Percentiles rank a stretch among this genome's conserved stretches.
These are phyloP conservation scores for Lagerstroemia speciosa DNA, from an alignment of 345 rosid genomes.

Conservation along the genomic window DNA sequence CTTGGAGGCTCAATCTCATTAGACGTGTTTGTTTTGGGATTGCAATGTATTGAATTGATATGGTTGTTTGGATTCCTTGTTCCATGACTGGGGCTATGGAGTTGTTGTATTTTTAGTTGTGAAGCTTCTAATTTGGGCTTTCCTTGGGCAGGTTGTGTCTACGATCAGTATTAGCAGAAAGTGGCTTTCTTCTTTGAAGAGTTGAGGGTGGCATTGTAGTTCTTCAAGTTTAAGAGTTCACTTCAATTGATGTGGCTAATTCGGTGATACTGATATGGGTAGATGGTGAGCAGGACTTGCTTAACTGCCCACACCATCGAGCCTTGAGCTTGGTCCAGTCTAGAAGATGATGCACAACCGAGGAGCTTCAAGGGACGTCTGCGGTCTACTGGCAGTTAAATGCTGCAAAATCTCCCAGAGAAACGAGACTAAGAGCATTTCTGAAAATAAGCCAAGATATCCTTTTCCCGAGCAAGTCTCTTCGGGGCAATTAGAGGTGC, in stretches of 20 bases:
- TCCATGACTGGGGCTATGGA: too few species aligned
- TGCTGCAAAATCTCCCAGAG: conserved; percentile 17
- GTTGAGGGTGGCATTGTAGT: background rate
- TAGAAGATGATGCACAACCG: background rate
- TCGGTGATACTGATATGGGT: background rate
- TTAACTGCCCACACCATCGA: background rate
- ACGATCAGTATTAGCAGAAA: background rate
- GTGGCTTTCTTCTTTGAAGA: background rate
- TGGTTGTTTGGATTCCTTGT: background rate
- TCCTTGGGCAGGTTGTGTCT: background rate
- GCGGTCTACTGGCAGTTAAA: conserved; percentile 25
- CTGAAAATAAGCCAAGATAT: conserved; percentile 17
- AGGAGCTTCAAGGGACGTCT: background rate
- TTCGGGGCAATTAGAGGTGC: conserved; percentile 33
- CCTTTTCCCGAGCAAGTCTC: conserved; percentile 29
- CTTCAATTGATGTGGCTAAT: background rate
- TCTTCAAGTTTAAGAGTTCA: background rate
- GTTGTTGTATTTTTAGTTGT: too few species aligned
- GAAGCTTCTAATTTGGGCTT: background rate
- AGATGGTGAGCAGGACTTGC: background rate
- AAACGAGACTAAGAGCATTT: conserved; percentile 12
- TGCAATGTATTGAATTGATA: background rate
- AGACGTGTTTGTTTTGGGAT: background rate
- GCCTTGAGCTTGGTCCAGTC: background rate
- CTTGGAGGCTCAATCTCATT: background rate